These are phyloP conservation scores for Pyrus betulifolia DNA, from an alignment of 306 rosid species.

Conservation along the genomic window DNA sequence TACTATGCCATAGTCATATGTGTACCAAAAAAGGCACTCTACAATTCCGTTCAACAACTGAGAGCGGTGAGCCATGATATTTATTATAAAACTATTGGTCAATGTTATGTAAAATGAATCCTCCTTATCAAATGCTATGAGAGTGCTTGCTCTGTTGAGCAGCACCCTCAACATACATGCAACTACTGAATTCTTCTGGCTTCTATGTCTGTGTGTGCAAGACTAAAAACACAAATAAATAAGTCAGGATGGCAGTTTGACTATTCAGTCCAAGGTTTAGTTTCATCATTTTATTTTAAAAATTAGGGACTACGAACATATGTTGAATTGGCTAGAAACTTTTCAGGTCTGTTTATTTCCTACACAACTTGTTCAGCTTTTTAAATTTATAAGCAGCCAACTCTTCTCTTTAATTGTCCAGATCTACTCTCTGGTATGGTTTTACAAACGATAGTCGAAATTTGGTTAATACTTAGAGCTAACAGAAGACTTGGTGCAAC, in stretches of 20 bases:
- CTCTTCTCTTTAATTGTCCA: neutral
- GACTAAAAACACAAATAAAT: neutral
- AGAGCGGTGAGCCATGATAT: constrained; percentile 63
- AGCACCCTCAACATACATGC: neutral
- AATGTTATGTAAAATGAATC: neutral
- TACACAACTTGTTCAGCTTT: neutral
- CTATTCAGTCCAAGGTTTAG: neutral
- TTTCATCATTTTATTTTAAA: neutral
- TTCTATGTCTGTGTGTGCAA: neutral
- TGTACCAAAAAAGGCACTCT: constrained; percentile 70
- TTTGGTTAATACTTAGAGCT: neutral
- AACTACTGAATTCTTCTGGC: neutral
- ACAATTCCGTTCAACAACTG: constrained; percentile 77
- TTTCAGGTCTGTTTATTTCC: neutral
- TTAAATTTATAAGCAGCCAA: neutral
- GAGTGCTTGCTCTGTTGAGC: neutral
- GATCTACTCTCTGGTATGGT: no score
- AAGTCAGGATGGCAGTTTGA: neutral
- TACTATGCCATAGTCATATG: constrained; percentile 87
- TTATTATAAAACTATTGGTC: neutral
- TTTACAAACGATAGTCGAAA: no score
- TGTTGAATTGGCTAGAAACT: neutral
- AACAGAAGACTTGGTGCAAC: no score
- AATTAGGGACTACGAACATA: neutral
- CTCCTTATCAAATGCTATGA: neutral